Conservation (phyloP, 495 filamentous ascomycete genomes). For the Penicillium fimorum region DNA sequence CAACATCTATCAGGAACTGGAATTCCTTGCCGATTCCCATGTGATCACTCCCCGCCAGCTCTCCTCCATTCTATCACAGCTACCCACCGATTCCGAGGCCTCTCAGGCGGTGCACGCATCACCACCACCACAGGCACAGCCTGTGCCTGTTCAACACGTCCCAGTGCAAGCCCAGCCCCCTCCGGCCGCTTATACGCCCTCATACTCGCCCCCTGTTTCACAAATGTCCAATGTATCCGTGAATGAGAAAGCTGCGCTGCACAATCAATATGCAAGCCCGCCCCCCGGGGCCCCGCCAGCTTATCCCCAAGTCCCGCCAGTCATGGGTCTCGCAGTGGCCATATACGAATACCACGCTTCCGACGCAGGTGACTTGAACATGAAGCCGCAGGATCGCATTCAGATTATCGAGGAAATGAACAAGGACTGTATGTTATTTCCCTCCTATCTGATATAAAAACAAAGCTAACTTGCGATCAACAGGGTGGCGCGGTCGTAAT, state of each 20-base stretch:
- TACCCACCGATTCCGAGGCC: constrained; percentile 60
- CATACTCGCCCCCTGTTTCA: constrained; percentile 44
- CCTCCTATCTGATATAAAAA: not conserved
- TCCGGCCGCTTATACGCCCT: constrained; percentile 39
- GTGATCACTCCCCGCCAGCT: constrained; percentile 70
- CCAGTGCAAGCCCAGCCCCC: constrained; percentile 33
- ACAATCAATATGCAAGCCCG: constrained; percentile 49
- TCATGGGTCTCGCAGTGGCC: constrained; percentile 71
- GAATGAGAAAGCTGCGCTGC: constrained; percentile 54
- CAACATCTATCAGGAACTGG: constrained; percentile 70
- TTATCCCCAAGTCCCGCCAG: constrained; percentile 53
- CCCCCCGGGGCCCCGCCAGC: constrained; percentile 52
- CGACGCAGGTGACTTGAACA: constrained; percentile 74
- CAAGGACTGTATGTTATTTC: constrained; percentile 67
- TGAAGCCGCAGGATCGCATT: constrained; percentile 74
- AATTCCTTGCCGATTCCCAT: constrained; percentile 76
- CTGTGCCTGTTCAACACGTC: constrained; percentile 31
- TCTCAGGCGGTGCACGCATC: constrained; percentile 10
- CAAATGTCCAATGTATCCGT: constrained; percentile 47
- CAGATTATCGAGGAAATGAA: constrained; percentile 88
- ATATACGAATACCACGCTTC: constrained; percentile 76
- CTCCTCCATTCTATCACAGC: constrained; percentile 65
- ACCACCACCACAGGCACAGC: constrained; percentile 19
- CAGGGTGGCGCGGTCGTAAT: constrained; percentile 80
- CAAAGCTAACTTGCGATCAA: constrained; percentile 22